phyloP scores from a whole-genome alignment of 2,329 filamentous ascomycete species.

The Talaromyces sp. region DNA sequence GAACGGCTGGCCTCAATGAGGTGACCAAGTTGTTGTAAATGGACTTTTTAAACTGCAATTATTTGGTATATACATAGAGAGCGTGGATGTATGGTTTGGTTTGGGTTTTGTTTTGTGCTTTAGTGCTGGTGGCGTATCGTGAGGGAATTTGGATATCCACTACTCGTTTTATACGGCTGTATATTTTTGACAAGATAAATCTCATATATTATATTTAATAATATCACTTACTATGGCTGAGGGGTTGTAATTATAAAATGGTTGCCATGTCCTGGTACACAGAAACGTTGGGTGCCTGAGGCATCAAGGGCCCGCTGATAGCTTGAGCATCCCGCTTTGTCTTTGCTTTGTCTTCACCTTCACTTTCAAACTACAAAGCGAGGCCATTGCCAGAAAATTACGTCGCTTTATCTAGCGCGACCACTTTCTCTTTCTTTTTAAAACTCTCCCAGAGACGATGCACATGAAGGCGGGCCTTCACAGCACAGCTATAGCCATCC shows the following conservation, averaged over 20 bases:
- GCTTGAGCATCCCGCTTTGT: background rate
- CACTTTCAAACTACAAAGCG: background rate
- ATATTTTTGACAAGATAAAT: background rate
- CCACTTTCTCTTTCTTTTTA: background rate
- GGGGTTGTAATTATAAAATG: background rate
- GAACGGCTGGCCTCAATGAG: constrained; percentile 21
- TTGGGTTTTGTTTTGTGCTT: background rate
- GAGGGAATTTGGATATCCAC: background rate
- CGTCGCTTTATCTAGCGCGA: background rate
- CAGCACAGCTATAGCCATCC: background rate
- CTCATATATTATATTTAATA: background rate
- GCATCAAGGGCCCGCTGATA: background rate
- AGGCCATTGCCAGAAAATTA: background rate
- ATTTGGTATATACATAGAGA: background rate
- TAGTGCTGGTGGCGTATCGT: background rate
- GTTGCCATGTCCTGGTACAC: background rate
- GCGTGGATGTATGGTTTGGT: no score
- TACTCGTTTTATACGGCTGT: background rate
- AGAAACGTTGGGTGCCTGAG: background rate
- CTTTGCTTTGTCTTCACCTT: background rate
- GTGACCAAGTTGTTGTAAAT: background rate
- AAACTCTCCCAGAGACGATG: background rate
- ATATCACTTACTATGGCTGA: background rate
- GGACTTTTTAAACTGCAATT: background rate
- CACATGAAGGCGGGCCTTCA: background rate